Evolutionary conservation across 495 filamentous ascomycete genomes (phyloP).

Genomic region (Podospora pseudoanserina): DNA sequence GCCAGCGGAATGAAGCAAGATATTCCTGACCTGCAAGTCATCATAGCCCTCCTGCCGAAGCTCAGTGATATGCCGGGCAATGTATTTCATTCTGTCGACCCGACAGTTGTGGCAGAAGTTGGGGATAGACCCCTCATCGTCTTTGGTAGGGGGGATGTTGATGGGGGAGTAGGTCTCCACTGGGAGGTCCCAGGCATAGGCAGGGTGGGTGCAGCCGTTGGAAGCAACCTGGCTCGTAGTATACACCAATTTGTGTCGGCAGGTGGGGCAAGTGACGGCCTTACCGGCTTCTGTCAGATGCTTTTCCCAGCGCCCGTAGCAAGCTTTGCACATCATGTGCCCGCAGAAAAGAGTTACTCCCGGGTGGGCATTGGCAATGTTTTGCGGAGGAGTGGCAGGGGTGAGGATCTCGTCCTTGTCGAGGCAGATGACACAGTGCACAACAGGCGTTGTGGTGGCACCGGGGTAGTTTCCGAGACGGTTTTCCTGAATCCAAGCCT

Average conservation of each 20-base stretch:
- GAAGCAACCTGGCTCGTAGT: neutral
- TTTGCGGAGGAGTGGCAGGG: neutral
- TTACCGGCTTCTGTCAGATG: neutral
- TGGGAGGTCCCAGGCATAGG: neutral
- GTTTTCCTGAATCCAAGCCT: neutral
- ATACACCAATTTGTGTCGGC: neutral
- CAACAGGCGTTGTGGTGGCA: neutral
- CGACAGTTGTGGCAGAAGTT: neutral
- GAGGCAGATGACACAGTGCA: neutral
- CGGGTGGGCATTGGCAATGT: neutral
- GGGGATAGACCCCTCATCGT: neutral
- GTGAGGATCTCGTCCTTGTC: neutral
- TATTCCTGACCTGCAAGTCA: neutral
- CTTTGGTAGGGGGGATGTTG: neutral
- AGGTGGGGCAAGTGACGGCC: neutral
- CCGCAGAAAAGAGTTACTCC: neutral
- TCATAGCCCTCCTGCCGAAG: neutral
- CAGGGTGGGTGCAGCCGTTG: neutral
- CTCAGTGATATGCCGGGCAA: neutral
- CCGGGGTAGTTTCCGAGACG: neutral
- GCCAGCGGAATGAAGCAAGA: neutral
- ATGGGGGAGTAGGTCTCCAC: neutral
- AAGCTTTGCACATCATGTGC: neutral
- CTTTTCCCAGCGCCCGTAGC: neutral
- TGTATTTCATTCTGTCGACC: neutral